A percentile compares a stretch with the other conserved stretches of the same genome.
Conservation (phyloP, 2,329 filamentous ascomycete genomes). For the Botrytis aclada region DNA sequence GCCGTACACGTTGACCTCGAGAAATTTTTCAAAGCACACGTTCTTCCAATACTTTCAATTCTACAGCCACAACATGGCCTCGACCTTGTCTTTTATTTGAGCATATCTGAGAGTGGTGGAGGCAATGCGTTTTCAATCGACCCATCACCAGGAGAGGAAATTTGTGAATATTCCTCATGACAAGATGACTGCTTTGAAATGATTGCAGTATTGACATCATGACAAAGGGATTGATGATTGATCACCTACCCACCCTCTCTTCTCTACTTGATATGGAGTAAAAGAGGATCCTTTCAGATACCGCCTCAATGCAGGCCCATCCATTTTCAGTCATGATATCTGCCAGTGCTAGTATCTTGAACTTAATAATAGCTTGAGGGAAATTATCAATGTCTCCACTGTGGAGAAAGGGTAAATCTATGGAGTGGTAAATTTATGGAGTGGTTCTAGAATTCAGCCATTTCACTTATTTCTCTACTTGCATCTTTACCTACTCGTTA, state of each 20-base stretch:
- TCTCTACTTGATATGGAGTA: background rate
- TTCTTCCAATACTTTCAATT: slow-evolving; percentile 2
- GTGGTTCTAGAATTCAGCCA: slow-evolving; percentile 10
- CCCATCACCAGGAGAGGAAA: background rate
- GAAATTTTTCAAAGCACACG: background rate
- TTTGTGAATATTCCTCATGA: background rate
- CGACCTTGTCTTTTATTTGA: slow-evolving; percentile 1
- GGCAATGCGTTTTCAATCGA: background rate
- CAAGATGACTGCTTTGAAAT: background rate
- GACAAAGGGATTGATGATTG: background rate
- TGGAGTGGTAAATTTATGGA: background rate
- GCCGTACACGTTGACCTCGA: slow-evolving; percentile 15
- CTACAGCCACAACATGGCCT: background rate
- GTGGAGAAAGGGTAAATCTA: background rate
- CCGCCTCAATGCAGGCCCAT: background rate
- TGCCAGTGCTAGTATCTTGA: background rate
- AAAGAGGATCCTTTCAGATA: slow-evolving; percentile 1
- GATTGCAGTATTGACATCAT: background rate
- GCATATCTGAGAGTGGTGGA: background rate
- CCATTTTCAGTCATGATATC: background rate
- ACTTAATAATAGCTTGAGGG: background rate
- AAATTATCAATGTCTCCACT: slow-evolving; percentile 2
- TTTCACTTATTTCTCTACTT: background rate
- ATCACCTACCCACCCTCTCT: background rate
- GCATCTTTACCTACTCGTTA: background rate